phyloP scores from a whole-genome alignment of 345 rosid genomes.

The Lagerstroemia speciosa region DNA sequence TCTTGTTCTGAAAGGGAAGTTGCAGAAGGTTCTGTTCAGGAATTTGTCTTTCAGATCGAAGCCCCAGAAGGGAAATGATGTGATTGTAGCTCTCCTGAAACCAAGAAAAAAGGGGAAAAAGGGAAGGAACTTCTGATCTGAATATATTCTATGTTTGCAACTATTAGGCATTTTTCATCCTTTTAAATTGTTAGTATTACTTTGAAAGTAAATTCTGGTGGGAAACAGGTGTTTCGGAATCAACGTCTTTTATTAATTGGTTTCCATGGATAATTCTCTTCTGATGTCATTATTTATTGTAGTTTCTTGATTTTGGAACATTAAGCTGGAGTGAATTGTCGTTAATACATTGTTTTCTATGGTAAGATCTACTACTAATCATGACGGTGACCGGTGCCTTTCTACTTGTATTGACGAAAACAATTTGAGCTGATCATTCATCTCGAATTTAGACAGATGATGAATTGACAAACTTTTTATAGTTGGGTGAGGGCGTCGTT shows the following conservation, averaged over 20 bases:
- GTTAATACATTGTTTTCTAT: background rate
- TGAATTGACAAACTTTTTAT: too few species aligned
- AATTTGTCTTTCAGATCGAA: conserved; percentile 36
- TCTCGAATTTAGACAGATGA: too few species aligned
- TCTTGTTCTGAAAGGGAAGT: conserved; percentile 42
- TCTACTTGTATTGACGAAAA: background rate
- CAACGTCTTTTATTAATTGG: conserved; percentile 42
- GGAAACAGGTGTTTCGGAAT: conserved; percentile 43
- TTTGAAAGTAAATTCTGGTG: conserved; percentile 20
- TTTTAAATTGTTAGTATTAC: conserved; percentile 20
- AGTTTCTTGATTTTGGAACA: background rate
- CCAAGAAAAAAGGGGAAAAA: conserved; percentile 12
- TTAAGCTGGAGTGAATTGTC: background rate
- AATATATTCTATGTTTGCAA: conserved; percentile 10
- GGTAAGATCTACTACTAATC: background rate
- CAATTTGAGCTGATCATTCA: too few species aligned
- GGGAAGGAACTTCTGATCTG: conserved; percentile 35
- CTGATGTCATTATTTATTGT: conserved; percentile 5
- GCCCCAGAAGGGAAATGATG: conserved; percentile 27
- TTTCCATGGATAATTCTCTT: conserved; percentile 20
- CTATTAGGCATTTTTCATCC: conserved; percentile 27
- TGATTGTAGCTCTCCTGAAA: conserved; percentile 56
- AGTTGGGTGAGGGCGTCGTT: too few species aligned
- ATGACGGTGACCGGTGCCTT: background rate
- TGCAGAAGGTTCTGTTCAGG: conserved; percentile 11